Conservation (phyloP, 2,329 filamentous ascomycete genomes). For the Rhinocladiella mackenziei region DNA sequence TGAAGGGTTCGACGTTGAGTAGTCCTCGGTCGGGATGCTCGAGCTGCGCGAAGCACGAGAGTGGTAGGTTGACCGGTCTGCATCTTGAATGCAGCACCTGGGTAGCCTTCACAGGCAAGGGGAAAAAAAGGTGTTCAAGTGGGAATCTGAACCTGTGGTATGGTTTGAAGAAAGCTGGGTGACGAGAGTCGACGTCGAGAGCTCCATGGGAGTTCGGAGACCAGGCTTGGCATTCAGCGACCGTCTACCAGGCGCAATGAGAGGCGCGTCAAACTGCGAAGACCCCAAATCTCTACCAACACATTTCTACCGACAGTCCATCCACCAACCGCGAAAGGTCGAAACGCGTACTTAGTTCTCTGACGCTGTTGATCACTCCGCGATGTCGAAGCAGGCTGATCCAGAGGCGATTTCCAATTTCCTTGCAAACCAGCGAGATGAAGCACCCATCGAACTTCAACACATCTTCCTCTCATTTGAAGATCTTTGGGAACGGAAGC, state of each 20-base stretch:
- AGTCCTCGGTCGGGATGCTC: conserved; percentile 19
- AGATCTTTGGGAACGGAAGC: conserved; percentile 94
- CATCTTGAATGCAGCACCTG: conserved; percentile 28
- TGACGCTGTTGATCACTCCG: background rate
- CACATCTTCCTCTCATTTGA: conserved; percentile 86
- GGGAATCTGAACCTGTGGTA: too few species aligned
- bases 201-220: background rate
- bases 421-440: conserved; percentile 82
- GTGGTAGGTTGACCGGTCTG: conserved; percentile 32
- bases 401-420: conserved; percentile 69
- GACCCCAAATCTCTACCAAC: background rate
- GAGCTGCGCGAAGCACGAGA: conserved; percentile 47
- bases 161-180: background rate
- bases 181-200: background rate
- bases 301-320: background rate
- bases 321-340: background rate
- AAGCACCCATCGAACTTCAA: conserved; percentile 82
- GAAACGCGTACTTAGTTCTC: background rate
- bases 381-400: conserved; percentile 24
- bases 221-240: conserved; percentile 1
- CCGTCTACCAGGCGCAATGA: conserved; percentile 2
- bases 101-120: conserved; percentile 14
- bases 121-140: too few species aligned
- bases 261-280: conserved; percentile 1
- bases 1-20: conserved; percentile 54